Evolutionary conservation across 768 basidiomycete genomes (phyloP).

Genomic region (Inosperma sp.): DNA sequence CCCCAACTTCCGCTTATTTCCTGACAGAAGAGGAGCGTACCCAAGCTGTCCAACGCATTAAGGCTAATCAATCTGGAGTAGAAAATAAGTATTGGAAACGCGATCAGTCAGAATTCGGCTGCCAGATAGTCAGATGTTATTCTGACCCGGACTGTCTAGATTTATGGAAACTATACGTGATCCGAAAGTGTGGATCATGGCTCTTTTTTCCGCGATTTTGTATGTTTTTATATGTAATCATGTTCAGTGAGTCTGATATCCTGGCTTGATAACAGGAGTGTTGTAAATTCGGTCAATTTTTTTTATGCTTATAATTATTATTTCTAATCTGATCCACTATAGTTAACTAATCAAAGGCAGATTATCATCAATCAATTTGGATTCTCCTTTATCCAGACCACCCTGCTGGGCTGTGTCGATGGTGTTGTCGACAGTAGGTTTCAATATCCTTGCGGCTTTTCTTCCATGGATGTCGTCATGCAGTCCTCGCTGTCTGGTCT

Average conservation of each 20-base stretch:
- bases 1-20: conserved; percentile 73
- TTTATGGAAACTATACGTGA: conserved; percentile 65
- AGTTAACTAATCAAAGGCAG: conserved; percentile 56
- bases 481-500: too few relatives aligned
- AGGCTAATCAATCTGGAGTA: conserved; percentile 76
- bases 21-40: conserved; percentile 59
- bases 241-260: too few relatives aligned
- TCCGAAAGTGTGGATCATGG: conserved; percentile 75
- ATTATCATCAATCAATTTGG: conserved; percentile 67
- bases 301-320: too few relatives aligned
- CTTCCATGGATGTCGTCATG: too few relatives aligned
- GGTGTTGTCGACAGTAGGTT: conserved; percentile 62
- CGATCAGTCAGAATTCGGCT: conserved; percentile 64
- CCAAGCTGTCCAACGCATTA: conserved; percentile 60
- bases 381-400: conserved; percentile 59
- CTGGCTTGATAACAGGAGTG: too few relatives aligned
- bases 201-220: conserved; percentile 58
- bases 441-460: too few relatives aligned
- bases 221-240: too few relatives aligned
- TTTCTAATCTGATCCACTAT: too few relatives aligned
- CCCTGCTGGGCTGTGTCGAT: conserved; percentile 62
- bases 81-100: conserved; percentile 80
- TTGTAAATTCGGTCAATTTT: too few relatives aligned
- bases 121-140: neutral
- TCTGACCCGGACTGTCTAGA: conserved; percentile 30